A percentile compares a stretch with the other conserved stretches of the same genome.
Conservation (phyloP, 805 yeast species). For the Debaryomyces castellii region DNA sequence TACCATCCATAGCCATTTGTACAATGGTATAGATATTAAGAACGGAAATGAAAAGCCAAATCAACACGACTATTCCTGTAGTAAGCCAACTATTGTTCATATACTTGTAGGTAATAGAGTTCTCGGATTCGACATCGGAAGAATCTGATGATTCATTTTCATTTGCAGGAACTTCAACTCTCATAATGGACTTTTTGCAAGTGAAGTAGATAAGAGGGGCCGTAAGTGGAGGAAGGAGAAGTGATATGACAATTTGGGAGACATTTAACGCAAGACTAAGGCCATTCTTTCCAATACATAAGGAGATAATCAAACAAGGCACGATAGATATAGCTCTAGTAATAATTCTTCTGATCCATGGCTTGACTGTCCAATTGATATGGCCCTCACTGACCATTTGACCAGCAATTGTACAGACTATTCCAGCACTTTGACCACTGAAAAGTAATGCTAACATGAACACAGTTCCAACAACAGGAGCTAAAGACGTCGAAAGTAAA, state of each 20-base stretch:
- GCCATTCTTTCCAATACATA: slow-evolving; percentile 72
- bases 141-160: slow-evolving; percentile 3
- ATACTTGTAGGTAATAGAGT: slow-evolving; percentile 34
- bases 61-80: slow-evolving; percentile 46
- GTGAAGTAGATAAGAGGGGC: slow-evolving; percentile 88
- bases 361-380: slow-evolving; percentile 73
- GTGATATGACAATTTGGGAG: slow-evolving; percentile 82
- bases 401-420: slow-evolving; percentile 91
- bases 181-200: slow-evolving; percentile 67
- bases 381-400: slow-evolving; percentile 93
- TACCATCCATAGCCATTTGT: slow-evolving; percentile 40
- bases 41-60: slow-evolving; percentile 74
- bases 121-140: slow-evolving; percentile 13
- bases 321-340: slow-evolving; percentile 78
- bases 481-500: slow-evolving; percentile 57
- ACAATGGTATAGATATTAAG: slow-evolving; percentile 64
- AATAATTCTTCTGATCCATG: slow-evolving; percentile 75
- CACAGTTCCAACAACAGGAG: slow-evolving; percentile 77
- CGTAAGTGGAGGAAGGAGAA: slow-evolving; percentile 77
- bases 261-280: slow-evolving; percentile 71
- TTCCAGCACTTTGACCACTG: slow-evolving; percentile 89
- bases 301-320: slow-evolving; percentile 75
- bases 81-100: slow-evolving; percentile 65
- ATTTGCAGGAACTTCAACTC: slow-evolving; percentile 36
- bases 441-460: slow-evolving; percentile 82